A percentile compares a stretch with the other conserved stretches of the same genome.
phyloP scores from a whole-genome alignment of 192 early-diverging fungal species.

The Coemansia sp. region DNA sequence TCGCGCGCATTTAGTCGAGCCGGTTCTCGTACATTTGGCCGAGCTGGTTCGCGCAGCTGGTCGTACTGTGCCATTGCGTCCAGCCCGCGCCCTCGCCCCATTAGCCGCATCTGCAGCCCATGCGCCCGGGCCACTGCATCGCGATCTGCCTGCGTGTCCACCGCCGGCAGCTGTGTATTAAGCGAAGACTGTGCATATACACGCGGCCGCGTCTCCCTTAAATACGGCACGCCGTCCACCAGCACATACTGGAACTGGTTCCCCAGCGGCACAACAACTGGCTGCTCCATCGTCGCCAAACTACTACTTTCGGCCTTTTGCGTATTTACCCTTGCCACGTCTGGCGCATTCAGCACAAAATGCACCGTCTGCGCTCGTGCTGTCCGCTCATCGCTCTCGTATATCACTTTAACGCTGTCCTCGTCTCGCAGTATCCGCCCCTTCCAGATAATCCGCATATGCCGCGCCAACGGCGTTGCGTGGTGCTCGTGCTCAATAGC shows the following conservation, averaged over 20 bases:
- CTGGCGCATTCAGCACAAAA: constrained; percentile 30
- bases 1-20: not conserved
- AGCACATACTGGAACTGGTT: constrained; percentile 49
- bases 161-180: not conserved
- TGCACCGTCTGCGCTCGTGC: constrained; percentile 25
- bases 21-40: not conserved
- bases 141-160: not conserved
- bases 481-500: constrained; percentile 32
- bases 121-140: not conserved
- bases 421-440: constrained; percentile 34
- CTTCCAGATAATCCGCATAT: constrained; percentile 53
- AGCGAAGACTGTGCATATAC: not conserved
- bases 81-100: not conserved
- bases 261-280: constrained; percentile 26
- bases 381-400: constrained; percentile 1
- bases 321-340: not conserved
- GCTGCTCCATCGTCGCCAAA: not conserved
- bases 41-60: not conserved
- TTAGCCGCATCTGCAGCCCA: not conserved
- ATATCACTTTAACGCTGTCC: constrained; percentile 10
- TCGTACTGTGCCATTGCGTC: not conserved
- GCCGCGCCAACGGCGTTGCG: constrained; percentile 23
- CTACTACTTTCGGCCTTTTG: not conserved
- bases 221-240: constrained; percentile 37
- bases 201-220: constrained; percentile 16